Evolutionary conservation across 2,329 filamentous ascomycete species (phyloP), one percentile per base, ranked within the genome.

Genomic region (Sporothrix curviconia): DNA sequence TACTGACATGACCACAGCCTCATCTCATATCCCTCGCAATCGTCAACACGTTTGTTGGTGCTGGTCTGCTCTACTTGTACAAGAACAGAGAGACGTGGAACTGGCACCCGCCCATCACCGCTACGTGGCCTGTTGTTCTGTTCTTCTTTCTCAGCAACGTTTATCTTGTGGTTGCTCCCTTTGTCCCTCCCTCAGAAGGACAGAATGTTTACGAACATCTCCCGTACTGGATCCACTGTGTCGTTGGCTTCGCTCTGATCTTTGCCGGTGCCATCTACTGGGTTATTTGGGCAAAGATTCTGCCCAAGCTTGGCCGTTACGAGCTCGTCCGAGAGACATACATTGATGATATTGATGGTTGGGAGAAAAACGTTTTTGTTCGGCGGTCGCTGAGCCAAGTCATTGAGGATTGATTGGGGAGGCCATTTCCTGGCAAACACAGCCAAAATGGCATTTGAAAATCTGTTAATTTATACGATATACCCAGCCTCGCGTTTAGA

Each of bases 91-190:
- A 69, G 34, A 67, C 70, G 7, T 76, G 72, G 66, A 71, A 74
- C 64, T 83, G 80, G 81, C 65, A 75, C 62, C 79, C 80, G 0
- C 79, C 81, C 24, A 75, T 83, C 67, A 75, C 71, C 54, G 80
- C 81, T 11, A 78, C 75, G 7, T 71, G 80, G 4, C 79, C 81
- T 3, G 77, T 83, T 34, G 72, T 75, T 37, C 58, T 79, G 42
- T 81, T 86, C 69, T 86, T 85, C 71, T 72, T 83, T 52, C 71
- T 80, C 63, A 81, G 79, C 66, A 85, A 86, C 67, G 69, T 83
- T 43, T 84, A 82, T 63, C 79, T 85, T 53, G 75, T 84, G 36
- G 68, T 84, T 8, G 81, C 82, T 0, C 82, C 83, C 0, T 85
- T 81, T 44, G 72, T 82, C 0, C 79, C 79, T 1, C 80, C 80